Evolutionary conservation across 2,329 filamentous ascomycete genomes (phyloP).

Genomic region (Aspergillus fumigatiaffinis): DNA sequence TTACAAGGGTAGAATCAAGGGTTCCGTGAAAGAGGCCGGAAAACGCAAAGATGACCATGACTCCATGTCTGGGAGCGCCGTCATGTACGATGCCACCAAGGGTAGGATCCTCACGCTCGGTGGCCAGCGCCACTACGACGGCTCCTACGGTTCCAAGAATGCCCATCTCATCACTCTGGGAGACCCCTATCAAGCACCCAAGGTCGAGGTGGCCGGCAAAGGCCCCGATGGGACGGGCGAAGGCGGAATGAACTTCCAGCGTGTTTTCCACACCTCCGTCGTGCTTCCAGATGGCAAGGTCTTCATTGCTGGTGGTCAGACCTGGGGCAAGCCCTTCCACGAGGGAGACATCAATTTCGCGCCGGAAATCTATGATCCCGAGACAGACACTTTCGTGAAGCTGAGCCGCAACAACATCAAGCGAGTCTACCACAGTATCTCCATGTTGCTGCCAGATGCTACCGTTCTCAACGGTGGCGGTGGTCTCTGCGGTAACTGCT

Average conservation of each 20-base stretch:
- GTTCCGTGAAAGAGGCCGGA: constrained; percentile 35
- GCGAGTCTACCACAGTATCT: constrained; percentile 47
- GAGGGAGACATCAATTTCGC: constrained; percentile 41
- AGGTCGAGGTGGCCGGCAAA: constrained; percentile 9
- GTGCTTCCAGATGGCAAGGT: constrained; percentile 49
- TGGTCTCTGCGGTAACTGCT: constrained; percentile 49
- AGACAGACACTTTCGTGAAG: constrained; percentile 35
- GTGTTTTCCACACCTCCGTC: constrained; percentile 46
- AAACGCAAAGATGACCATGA: constrained; percentile 31
- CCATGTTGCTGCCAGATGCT: constrained; percentile 49
- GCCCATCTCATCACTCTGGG: constrained; percentile 51
- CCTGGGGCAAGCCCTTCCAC: constrained; percentile 41
- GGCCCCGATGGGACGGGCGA: constrained; percentile 25
- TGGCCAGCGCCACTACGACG: constrained; percentile 8
- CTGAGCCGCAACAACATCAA: constrained; percentile 15
- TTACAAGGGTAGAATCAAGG: neutral
- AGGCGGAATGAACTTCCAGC: constrained; percentile 46
- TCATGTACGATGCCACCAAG: constrained; percentile 27
- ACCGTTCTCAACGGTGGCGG: constrained; percentile 51
- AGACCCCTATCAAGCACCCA: constrained; percentile 11
- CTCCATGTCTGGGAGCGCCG: constrained; percentile 11
- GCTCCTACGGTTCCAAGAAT: constrained; percentile 40
- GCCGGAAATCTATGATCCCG: constrained; percentile 48
- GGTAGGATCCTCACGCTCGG: constrained; percentile 29
- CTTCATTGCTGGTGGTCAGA: constrained; percentile 49